These are phyloP conservation scores for Porodaedalea pini DNA, from an alignment of 1,284 basidiomycete species.

Conservation along the genomic window DNA sequence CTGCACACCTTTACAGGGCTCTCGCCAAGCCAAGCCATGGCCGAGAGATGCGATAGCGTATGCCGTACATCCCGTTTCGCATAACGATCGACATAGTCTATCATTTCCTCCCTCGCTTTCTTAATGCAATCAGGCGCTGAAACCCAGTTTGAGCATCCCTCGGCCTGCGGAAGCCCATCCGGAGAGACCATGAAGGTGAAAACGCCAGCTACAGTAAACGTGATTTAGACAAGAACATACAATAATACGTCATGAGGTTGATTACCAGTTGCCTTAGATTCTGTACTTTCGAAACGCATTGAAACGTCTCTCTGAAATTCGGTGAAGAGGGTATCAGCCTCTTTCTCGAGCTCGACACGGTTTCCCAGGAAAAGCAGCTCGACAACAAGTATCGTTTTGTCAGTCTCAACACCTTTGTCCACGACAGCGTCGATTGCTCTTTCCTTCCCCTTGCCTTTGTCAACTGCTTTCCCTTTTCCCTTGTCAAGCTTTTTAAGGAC, in stretches of 20 bases:
- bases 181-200: background rate
- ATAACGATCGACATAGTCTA: background rate
- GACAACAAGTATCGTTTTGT: background rate
- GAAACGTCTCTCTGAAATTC: conserved; percentile 10
- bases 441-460: background rate
- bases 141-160: conserved; percentile 7
- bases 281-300: background rate
- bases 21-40: conserved; percentile 11
- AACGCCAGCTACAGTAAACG: conserved; percentile 2
- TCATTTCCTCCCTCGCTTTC: background rate
- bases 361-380: conserved; percentile 9
- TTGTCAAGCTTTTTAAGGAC: background rate
- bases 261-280: conserved; percentile 2
- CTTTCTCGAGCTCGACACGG: conserved; percentile 6
- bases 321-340: conserved; percentile 9
- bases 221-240: too few relatives aligned
- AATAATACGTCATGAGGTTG: too few relatives aligned
- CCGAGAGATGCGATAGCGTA: background rate
- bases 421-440: background rate
- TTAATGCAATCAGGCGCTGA: background rate
- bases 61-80: background rate
- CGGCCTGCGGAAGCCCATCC: background rate
- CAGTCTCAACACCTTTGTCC: too few relatives aligned
- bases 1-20: conserved; percentile 11
- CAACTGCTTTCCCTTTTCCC: background rate